phyloP scores from a whole-genome alignment of 2,329 filamentous ascomycete genomes.

The Erysiphe pulchra region DNA sequence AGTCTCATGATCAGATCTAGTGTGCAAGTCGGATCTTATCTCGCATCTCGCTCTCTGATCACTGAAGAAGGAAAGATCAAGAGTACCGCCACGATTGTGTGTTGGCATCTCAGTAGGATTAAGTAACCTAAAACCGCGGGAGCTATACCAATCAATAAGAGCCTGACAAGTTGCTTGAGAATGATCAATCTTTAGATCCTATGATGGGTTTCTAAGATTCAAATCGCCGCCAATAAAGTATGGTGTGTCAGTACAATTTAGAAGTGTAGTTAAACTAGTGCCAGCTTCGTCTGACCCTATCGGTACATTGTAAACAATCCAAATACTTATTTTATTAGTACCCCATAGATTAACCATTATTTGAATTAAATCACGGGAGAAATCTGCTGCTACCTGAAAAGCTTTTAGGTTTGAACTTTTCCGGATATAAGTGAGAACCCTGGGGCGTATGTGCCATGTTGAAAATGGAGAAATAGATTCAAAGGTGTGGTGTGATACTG shows the following conservation, averaged over 20 bases:
- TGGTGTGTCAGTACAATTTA: neutral
- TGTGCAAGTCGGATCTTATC: neutral
- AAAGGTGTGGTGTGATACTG: neutral
- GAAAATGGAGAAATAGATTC: neutral
- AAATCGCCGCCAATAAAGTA: neutral
- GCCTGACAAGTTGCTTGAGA: neutral
- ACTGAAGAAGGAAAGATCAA: neutral
- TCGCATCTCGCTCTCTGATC: neutral
- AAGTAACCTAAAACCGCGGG: conserved; percentile 17
- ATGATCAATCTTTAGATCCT: neutral
- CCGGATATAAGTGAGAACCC: neutral
- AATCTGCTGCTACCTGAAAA: neutral
- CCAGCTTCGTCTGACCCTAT: neutral
- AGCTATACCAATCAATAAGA: neutral
- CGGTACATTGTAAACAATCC: neutral
- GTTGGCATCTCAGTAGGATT: neutral
- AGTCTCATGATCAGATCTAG: neutral
- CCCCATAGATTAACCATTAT: neutral
- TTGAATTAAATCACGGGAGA: neutral
- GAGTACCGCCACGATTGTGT: neutral
- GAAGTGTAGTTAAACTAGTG: neutral
- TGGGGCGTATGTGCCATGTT: neutral
- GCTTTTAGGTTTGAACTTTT: neutral
- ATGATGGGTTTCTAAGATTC: neutral
- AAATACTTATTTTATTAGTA: neutral